These are phyloP conservation scores for Trichoderma koningiopsis DNA, from an alignment of 2,329 filamentous ascomycete genomes.

Conservation along the genomic window DNA sequence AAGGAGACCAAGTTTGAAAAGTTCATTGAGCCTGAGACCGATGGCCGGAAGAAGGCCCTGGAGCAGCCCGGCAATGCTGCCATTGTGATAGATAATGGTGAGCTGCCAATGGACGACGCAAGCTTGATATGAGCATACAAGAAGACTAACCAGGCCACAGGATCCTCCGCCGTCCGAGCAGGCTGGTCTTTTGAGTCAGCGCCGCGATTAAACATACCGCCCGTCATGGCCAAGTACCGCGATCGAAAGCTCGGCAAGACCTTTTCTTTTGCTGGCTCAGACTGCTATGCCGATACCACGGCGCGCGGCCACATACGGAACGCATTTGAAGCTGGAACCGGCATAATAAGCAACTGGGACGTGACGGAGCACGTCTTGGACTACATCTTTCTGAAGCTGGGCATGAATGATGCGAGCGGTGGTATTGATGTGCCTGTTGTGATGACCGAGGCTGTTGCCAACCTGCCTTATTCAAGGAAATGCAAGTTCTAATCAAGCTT, in stretches of 20 bases:
- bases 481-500: conserved; percentile 58
- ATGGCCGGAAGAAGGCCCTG: conserved; percentile 72
- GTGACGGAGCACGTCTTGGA: conserved; percentile 94
- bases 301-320: conserved; percentile 87
- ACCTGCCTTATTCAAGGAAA: conserved; percentile 83
- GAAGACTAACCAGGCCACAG: conserved; percentile 49
- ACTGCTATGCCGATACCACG: conserved; percentile 93
- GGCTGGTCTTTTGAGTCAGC: conserved; percentile 91
- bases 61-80: conserved; percentile 63
- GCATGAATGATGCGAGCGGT: conserved; percentile 74
- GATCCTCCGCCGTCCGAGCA: conserved; percentile 84
- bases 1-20: conserved; percentile 64
- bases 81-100: conserved; percentile 98
- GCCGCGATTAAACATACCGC: conserved; percentile 80
- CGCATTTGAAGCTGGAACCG: conserved; percentile 87
- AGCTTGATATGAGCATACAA: neutral
- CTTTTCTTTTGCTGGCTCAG: conserved; percentile 87
- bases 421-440: conserved; percentile 83
- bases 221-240: conserved; percentile 92
- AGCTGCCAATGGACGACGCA: conserved; percentile 25
- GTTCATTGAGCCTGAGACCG: conserved; percentile 55
- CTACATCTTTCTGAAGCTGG: conserved; percentile 92
- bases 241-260: conserved; percentile 92
- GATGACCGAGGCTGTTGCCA: conserved; percentile 94
- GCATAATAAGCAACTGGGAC: conserved; percentile 96